Evolutionary conservation across 306 rosid genomes (phyloP).

Genomic region (Parietaria judaica): DNA sequence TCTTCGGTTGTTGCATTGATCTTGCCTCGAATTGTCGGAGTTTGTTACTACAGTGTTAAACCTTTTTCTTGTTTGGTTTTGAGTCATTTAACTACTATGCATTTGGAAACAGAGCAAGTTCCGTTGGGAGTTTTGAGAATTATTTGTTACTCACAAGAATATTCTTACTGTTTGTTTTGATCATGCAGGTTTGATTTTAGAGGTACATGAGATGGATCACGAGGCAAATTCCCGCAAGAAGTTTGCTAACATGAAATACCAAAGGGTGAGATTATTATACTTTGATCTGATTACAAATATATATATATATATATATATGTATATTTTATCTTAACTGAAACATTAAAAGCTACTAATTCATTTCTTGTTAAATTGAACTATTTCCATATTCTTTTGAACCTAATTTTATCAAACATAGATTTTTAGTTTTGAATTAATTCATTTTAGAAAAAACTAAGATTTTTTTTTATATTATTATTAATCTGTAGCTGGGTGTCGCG

Average conservation of each 20-base stretch:
- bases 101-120: background rate
- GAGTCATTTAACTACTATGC: background rate
- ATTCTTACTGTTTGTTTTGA: slow-evolving; percentile 1
- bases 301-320: too few relatives aligned
- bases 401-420: too few relatives aligned
- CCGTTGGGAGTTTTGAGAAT: background rate
- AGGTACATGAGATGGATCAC: slow-evolving; percentile 48
- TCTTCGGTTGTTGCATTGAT: background rate
- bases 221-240: slow-evolving; percentile 40
- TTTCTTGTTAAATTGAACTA: too few relatives aligned
- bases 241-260: slow-evolving; percentile 59
- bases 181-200: slow-evolving; percentile 23
- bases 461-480: too few relatives aligned
- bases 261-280: slow-evolving; percentile 42
- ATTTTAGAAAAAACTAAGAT: too few relatives aligned
- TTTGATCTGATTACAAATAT: background rate
- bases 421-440: too few relatives aligned
- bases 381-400: too few relatives aligned
- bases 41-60: background rate
- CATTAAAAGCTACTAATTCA: too few relatives aligned
- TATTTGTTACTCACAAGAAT: background rate
- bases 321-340: too few relatives aligned
- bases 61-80: slow-evolving; percentile 1
- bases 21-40: background rate
- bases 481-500: too few relatives aligned